Percentiles rank a stretch among this genome's conserved stretches.
phyloP scores from a whole-genome alignment of 1,139 yeast species.

The Candida glucosophila region DNA sequence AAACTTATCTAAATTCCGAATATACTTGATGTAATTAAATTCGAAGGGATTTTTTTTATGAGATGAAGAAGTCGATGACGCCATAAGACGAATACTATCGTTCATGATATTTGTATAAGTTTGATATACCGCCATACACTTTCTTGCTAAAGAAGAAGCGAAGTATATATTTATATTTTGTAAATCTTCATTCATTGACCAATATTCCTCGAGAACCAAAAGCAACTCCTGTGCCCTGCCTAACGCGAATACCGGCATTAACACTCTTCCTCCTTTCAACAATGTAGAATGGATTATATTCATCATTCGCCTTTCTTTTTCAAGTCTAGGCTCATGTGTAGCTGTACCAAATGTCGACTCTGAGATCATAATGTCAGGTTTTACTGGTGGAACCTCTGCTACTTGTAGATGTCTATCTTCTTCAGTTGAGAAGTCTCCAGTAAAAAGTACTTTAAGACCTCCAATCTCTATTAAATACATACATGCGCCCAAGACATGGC shows the following conservation, averaged over 20 bases:
- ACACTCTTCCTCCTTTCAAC: constrained; percentile 82
- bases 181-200: constrained; percentile 78
- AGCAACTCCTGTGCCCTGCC: constrained; percentile 95
- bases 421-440: constrained; percentile 96
- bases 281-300: constrained; percentile 78
- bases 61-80: constrained; percentile 44
- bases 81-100: constrained; percentile 72
- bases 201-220: constrained; percentile 85
- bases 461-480: constrained; percentile 95
- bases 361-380: constrained; percentile 85
- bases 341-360: constrained; percentile 98
- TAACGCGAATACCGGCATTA: constrained; percentile 90
- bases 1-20: constrained; percentile 72
- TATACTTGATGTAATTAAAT: constrained; percentile 75
- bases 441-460: constrained; percentile 78
- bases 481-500: constrained; percentile 97
- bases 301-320: constrained; percentile 75
- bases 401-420: constrained; percentile 91
- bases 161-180: constrained; percentile 79
- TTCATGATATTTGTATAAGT: constrained; percentile 97
- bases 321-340: constrained; percentile 84
- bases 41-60: constrained; percentile 68
- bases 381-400: constrained; percentile 86
- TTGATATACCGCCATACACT: constrained; percentile 96
- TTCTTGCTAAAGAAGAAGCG: constrained; percentile 89